phyloP scores from a whole-genome alignment of 2,329 filamentous ascomycete genomes.

The Mycocentrospora acerina region DNA sequence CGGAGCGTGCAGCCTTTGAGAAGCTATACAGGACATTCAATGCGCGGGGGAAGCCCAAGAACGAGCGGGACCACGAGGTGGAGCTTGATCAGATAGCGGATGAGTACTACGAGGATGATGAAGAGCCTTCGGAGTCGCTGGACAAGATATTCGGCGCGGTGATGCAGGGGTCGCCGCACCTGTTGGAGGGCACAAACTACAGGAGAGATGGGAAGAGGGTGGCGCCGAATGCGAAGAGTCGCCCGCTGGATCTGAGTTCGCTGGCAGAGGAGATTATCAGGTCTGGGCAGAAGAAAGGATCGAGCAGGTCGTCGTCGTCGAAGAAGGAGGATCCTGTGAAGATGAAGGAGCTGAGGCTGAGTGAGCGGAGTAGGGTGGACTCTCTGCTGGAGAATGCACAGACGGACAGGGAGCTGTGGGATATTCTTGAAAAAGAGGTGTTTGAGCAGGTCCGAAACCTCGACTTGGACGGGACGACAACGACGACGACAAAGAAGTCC shows the following conservation, averaged over 20 bases:
- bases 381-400: slow-evolving; percentile 55
- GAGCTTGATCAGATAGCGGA: slow-evolving; percentile 33
- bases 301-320: neutral
- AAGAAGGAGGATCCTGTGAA: slow-evolving; percentile 9
- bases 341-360: slow-evolving; percentile 14
- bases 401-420: slow-evolving; percentile 68
- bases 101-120: slow-evolving; percentile 36
- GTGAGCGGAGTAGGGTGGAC: slow-evolving; percentile 57
- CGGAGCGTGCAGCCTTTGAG: slow-evolving; percentile 39
- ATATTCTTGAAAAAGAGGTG: slow-evolving; percentile 65
- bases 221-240: slow-evolving; percentile 3
- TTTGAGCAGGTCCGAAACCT: slow-evolving; percentile 62
- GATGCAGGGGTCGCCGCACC: slow-evolving; percentile 15
- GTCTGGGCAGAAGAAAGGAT: slow-evolving; percentile 5
- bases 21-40: slow-evolving; percentile 35
- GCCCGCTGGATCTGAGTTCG: slow-evolving; percentile 10
- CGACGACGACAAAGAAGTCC: neutral
- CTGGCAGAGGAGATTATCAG: slow-evolving; percentile 18
- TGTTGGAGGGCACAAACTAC: slow-evolving; percentile 5
- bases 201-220: slow-evolving; percentile 6
- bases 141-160: slow-evolving; percentile 36
- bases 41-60: slow-evolving; percentile 17
- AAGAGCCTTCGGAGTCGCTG: slow-evolving; percentile 20
- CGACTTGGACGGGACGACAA: slow-evolving; percentile 47
- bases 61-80: slow-evolving; percentile 13